Percentiles rank a stretch among this genome's conserved stretches.
phyloP scores from a whole-genome alignment of 2,329 filamentous ascomycete genomes.

The Penicillium thymicola region DNA sequence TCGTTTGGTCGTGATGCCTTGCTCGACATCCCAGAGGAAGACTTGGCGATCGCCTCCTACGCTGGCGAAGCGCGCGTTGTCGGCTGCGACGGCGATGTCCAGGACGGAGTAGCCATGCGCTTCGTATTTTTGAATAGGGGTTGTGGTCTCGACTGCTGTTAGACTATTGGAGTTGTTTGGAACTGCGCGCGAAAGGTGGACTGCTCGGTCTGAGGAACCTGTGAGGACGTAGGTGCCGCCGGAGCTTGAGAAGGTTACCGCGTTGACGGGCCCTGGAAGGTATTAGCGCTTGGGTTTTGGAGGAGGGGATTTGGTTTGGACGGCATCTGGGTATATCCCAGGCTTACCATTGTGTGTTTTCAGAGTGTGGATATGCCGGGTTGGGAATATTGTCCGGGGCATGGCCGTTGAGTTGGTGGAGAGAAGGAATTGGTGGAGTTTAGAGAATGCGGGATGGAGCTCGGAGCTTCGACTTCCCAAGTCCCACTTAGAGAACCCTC shows the following conservation, averaged over 20 bases:
- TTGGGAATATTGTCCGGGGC: conserved; percentile 35
- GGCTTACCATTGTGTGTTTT: conserved; percentile 44
- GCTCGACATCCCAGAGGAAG: conserved; percentile 91
- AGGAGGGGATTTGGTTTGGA: background rate
- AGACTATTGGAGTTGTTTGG: conserved; percentile 39
- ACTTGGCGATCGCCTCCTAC: conserved; percentile 85
- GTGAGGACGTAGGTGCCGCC: conserved; percentile 77
- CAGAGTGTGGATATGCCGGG: conserved; percentile 41
- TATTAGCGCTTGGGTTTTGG: conserved; percentile 1
- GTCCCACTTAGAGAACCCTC: background rate
- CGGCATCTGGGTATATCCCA: too few species aligned
- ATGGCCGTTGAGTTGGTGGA: conserved; percentile 10
- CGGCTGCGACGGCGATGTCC: conserved; percentile 66
- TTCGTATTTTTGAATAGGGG: conserved; percentile 79
- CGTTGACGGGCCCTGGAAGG: conserved; percentile 63
- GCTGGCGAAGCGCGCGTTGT: conserved; percentile 85
- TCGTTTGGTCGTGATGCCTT: conserved; percentile 70
- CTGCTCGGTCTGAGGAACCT: conserved; percentile 77
- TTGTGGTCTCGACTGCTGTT: conserved; percentile 34
- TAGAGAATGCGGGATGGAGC: conserved; percentile 8
- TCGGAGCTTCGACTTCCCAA: conserved; percentile 7
- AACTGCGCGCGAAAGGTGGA: conserved; percentile 75
- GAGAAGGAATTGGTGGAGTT: conserved; percentile 7
- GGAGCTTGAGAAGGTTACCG: conserved; percentile 68
- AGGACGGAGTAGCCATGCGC: conserved; percentile 92